Percentiles rank a stretch among this genome's conserved stretches.
phyloP scores from a whole-genome alignment of 2,329 filamentous ascomycete species.

The Neofusicoccum umdonicola region DNA sequence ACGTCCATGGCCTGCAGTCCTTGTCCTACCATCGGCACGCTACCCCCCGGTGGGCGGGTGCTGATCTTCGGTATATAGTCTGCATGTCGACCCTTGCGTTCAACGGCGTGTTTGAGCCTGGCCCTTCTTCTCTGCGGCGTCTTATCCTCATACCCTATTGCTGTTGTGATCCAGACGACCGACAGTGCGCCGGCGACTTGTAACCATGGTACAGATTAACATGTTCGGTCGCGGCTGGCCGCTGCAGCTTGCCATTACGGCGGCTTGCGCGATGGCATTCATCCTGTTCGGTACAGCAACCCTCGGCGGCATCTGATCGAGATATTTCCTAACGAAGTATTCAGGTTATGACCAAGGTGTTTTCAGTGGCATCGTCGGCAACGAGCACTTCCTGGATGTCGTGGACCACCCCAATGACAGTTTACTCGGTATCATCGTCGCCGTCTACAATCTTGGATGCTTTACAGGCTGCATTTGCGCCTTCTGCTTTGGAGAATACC shows the following conservation, averaged over 20 bases:
- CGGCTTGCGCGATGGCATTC: slow-evolving; percentile 13
- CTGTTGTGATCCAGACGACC: background rate
- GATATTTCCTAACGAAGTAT: background rate
- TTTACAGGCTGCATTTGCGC: slow-evolving; percentile 41
- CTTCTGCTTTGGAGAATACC: slow-evolving; percentile 37
- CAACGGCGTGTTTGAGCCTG: background rate
- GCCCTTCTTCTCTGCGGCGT: background rate
- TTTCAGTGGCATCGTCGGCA: slow-evolving; percentile 42
- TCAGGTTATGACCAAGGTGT: slow-evolving; percentile 29
- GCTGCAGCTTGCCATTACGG: slow-evolving; percentile 17
- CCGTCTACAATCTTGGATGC: slow-evolving; percentile 52
- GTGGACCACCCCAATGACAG: slow-evolving; percentile 40
- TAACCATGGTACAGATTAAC: slow-evolving; percentile 9
- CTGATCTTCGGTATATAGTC: slow-evolving; percentile 2
- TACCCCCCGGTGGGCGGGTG: background rate
- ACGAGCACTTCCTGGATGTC: slow-evolving; percentile 32
- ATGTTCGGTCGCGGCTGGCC: slow-evolving; percentile 15
- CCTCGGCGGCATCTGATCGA: background rate
- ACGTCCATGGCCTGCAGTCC: background rate
- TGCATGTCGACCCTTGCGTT: background rate
- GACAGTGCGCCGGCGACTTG: background rate
- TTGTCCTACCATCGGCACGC: background rate
- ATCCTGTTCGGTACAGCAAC: slow-evolving; percentile 9
- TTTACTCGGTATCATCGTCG: slow-evolving; percentile 47
- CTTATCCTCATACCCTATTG: background rate